Conservation (phyloP, 805 yeast genomes). For the Ogataea neopini region DNA sequence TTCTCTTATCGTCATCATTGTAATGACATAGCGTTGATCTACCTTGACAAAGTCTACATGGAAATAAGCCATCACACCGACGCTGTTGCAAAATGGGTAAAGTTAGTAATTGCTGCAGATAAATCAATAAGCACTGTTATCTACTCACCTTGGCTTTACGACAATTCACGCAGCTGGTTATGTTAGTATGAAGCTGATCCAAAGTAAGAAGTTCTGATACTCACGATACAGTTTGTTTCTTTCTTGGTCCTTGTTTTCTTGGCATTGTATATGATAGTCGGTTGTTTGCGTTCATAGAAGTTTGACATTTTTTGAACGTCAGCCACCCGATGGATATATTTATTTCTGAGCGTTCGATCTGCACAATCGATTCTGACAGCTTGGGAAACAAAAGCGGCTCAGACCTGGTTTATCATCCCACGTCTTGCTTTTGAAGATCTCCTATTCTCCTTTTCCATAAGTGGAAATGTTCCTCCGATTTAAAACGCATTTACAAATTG, state of each 20-base stretch:
- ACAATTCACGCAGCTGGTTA: constrained; percentile 8
- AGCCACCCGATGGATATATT: not conserved
- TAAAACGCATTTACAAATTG: not conserved
- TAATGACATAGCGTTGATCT: constrained; percentile 6
- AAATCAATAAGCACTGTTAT: not conserved
- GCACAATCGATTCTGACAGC: too few relatives aligned
- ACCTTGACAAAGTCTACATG: constrained; percentile 9
- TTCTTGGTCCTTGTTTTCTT: constrained; percentile 13
- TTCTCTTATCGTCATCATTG: constrained; percentile 11
- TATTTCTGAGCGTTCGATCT: not conserved
- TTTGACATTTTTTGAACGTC: too few relatives aligned
- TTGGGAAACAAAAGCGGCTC: too few relatives aligned
- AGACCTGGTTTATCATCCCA: not conserved
- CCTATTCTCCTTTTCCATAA: not conserved
- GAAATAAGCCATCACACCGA: constrained; percentile 12
- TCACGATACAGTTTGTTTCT: constrained; percentile 14
- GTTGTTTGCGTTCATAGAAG: too few relatives aligned
- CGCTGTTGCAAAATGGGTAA: constrained; percentile 5
- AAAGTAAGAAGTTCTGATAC: too few relatives aligned
- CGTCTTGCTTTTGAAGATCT: not conserved
- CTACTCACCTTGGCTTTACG: constrained; percentile 12
- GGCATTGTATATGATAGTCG: constrained; percentile 7
- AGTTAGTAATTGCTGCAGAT: not conserved
- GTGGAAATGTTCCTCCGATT: not conserved
- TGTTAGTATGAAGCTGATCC: too few relatives aligned